Evolutionary conservation across 257 asterid species (phyloP).

Genomic region (Nicotiana tomentosiformis): DNA sequence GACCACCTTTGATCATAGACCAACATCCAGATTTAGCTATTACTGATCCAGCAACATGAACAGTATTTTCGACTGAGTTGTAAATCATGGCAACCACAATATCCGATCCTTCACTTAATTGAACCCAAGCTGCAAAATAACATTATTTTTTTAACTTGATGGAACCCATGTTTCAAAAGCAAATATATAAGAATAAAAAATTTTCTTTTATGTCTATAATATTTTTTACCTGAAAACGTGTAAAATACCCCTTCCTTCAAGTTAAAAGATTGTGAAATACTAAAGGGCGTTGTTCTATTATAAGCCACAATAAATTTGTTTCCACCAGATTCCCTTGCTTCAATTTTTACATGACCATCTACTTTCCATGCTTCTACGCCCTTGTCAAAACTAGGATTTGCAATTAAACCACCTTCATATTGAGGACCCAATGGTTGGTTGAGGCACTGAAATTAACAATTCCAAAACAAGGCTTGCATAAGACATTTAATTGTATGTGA

Average conservation of each 20-base stretch:
- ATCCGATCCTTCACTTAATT: slow-evolving; percentile 26
- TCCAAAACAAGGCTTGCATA: background rate
- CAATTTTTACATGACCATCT: slow-evolving; percentile 23
- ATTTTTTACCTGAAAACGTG: slow-evolving; percentile 35
- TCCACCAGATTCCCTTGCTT: slow-evolving; percentile 15
- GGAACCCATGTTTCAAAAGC: background rate
- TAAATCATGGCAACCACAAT: slow-evolving; percentile 22
- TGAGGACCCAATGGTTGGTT: slow-evolving; percentile 34
- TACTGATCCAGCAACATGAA: slow-evolving; percentile 30
- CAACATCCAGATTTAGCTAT: slow-evolving; percentile 47
- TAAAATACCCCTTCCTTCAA: slow-evolving; percentile 25
- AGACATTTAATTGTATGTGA: background rate
- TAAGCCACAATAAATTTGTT: slow-evolving; percentile 33
- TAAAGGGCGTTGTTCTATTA: slow-evolving; percentile 18
- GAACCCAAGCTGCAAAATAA: slow-evolving; percentile 45
- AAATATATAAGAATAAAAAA: background rate
- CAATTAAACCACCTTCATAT: slow-evolving; percentile 34
- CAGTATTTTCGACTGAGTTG: background rate
- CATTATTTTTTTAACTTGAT: background rate
- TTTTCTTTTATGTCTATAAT: background rate
- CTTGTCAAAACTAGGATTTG: slow-evolving; percentile 22
- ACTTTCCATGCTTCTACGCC: slow-evolving; percentile 24
- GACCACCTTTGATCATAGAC: slow-evolving; percentile 57
- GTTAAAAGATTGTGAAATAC: slow-evolving; percentile 21
- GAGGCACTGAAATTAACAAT: slow-evolving; percentile 27